Base-by-base conservation (phyloP, 495 filamentous ascomycete species). In the Aspergillus coremiiformis region DNA sequence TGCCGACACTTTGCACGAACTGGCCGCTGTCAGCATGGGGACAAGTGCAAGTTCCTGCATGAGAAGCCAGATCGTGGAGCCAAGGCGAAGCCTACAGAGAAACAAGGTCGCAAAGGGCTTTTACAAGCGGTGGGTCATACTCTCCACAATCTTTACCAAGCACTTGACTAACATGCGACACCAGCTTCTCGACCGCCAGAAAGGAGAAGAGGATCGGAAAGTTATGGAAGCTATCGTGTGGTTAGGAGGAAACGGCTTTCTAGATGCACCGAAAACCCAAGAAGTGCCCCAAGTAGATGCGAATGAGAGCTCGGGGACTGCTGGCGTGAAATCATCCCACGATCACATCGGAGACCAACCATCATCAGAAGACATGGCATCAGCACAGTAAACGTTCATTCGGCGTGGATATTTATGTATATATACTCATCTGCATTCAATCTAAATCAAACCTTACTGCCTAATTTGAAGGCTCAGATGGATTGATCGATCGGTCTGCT, bases 141-240 rank as follows among this genome's bases (percentile, higher is more conserved):
- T 20, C 15, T 55, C 39, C 45, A 14, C 19, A 44, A 22, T 30
- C 37, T 35, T 35, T 15, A 14, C 14, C 32, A n/a, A 10, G 14
- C 5, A 32, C 32, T 35, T n/a, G 10, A n/a, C 32, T 35, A 35
- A 35, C 5, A 3, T 35, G 2, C 12, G 2, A 4, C 2, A 27
- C 52, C 12, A 78, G 75, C 64, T 79, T 39, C 59, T 77, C 39
- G 72, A 72, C 32, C 75, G 67, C 30, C 72, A 78, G 52, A 71
- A 71, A 49, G 63, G 69, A 45, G 69, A 72, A 32, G 70, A 75
- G 15, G 64, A 74, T 46, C 66, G 63, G 15, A 67, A 64, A 39
- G 61, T 70, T 5, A 69, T 77, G 69, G 66, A 76, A 57, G 67
- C 68, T 22, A 76, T 77, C 27, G 46, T 54, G 33, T 72, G 66